phyloP scores from a whole-genome alignment of 2,329 filamentous ascomycete species.

The Camillea tinctor region DNA sequence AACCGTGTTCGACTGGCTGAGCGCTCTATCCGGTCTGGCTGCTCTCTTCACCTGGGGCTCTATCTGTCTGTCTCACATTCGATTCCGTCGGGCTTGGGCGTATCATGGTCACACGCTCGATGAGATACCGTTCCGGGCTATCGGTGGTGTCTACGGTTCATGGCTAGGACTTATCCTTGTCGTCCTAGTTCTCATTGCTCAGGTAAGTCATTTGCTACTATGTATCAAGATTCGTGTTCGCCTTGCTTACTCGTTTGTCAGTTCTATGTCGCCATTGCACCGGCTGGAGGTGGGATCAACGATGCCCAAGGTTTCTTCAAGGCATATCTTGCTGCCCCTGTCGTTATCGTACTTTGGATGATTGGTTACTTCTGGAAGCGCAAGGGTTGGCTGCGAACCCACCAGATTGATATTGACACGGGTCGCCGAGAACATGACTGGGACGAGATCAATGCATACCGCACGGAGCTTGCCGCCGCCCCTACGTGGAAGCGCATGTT shows the following conservation, averaged over 20 bases:
- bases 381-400: conserved; percentile 53
- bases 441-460: conserved; percentile 53
- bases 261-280: conserved; percentile 47
- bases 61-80: conserved; percentile 67
- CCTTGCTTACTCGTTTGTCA: conserved; percentile 15
- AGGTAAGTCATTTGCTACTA: conserved; percentile 33
- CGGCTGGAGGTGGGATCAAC: conserved; percentile 30
- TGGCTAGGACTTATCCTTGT: conserved; percentile 62
- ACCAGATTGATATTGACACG: conserved; percentile 66
- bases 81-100: conserved; percentile 65
- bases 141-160: conserved; percentile 62
- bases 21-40: conserved; percentile 62
- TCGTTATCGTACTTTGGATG: conserved; percentile 54
- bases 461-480: conserved; percentile 42
- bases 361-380: conserved; percentile 64
- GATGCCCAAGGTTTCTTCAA: conserved; percentile 51
- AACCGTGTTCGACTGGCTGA: conserved; percentile 63
- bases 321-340: conserved; percentile 51
- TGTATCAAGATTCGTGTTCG: not conserved
- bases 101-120: conserved; percentile 60
- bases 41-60: conserved; percentile 69
- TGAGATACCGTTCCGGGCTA: conserved; percentile 65
- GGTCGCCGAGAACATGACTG: conserved; percentile 63
- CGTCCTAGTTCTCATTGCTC: conserved; percentile 54
- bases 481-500: conserved; percentile 44